Evolutionary conservation across 768 basidiomycete species (phyloP).

Genomic region (Naematelia encephala): DNA sequence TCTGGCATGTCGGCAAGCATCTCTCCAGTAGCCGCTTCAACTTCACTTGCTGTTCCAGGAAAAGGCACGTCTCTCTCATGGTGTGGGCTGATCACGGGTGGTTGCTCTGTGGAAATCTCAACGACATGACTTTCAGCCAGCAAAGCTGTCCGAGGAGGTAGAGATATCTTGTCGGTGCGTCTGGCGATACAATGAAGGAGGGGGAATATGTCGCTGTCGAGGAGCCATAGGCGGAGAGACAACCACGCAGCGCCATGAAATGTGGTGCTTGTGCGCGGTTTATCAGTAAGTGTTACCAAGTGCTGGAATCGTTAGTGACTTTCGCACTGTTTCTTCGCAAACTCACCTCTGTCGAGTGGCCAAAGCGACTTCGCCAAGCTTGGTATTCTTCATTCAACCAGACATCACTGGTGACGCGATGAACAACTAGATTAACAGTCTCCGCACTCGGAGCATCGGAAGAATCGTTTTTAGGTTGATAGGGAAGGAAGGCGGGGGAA

Average conservation of each 20-base stretch:
- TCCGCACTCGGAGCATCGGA: constrained; percentile 48
- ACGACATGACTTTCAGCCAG: constrained; percentile 50
- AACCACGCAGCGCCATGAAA: constrained; percentile 58
- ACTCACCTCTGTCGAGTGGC: constrained; percentile 61
- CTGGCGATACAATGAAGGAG: constrained; percentile 56
- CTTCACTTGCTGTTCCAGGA: constrained; percentile 13
- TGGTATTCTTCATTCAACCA: constrained; percentile 67
- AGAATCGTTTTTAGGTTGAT: constrained; percentile 5
- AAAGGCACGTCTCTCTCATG: constrained; percentile 28
- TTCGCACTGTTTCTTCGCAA: constrained; percentile 2
- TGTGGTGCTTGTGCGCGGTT: not conserved
- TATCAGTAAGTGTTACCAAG: constrained; percentile 39
- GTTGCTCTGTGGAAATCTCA: constrained; percentile 32
- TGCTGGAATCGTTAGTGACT: constrained; percentile 57
- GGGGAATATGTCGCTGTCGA: constrained; percentile 72
- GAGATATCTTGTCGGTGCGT: constrained; percentile 22
- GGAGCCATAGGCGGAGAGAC: constrained; percentile 66
- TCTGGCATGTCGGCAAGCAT: constrained; percentile 40
- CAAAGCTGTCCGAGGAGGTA: constrained; percentile 56
- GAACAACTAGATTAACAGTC: constrained; percentile 54
- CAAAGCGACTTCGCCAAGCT: constrained; percentile 69
- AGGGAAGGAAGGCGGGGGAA: constrained; percentile 17
- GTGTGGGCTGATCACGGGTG: constrained; percentile 5
- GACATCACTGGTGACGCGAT: constrained; percentile 69
- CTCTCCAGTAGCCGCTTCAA: constrained; percentile 52